phyloP scores from a whole-genome alignment of 2,329 filamentous ascomycete genomes.

The Thermoascus crustaceus region DNA sequence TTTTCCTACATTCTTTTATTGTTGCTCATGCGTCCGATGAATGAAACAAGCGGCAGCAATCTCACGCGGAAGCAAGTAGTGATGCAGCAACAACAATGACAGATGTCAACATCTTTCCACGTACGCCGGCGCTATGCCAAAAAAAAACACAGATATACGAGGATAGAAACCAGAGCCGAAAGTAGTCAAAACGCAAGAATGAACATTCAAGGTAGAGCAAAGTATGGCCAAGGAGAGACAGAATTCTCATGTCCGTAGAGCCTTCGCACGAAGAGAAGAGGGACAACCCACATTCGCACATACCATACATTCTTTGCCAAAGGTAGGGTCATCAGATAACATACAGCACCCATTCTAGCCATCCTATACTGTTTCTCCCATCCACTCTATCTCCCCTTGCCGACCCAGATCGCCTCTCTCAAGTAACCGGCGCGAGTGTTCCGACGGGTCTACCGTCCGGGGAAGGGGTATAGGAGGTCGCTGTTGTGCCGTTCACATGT shows the following conservation, averaged over 20 bases:
- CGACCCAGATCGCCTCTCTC: not conserved
- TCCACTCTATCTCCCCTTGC: not conserved
- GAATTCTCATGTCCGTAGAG: slow-evolving; percentile 1
- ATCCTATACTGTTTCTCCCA: not conserved
- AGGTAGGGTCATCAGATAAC: not conserved
- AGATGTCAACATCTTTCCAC: slow-evolving; percentile 9
- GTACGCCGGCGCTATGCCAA: slow-evolving; percentile 15
- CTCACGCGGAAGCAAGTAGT: not conserved
- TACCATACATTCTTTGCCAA: slow-evolving; percentile 1
- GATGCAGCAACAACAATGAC: slow-evolving; percentile 2
- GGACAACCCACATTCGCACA: not conserved
- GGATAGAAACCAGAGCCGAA: not conserved
- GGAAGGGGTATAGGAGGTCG: not conserved
- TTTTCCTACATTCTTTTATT: no score
- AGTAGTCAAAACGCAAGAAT: slow-evolving; percentile 2
- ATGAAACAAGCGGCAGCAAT: no score
- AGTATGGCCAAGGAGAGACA: not conserved
- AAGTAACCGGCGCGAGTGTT: not conserved
- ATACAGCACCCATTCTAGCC: not conserved
- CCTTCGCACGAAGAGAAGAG: not conserved
- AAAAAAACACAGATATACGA: slow-evolving; percentile 6
- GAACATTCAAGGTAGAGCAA: not conserved
- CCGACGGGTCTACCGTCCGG: not conserved
- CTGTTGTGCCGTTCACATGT: no score
- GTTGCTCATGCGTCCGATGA: no score